Evolutionary conservation across 2,329 filamentous ascomycete species (phyloP).

Genomic region (Botrytis pseudocinerea): DNA sequence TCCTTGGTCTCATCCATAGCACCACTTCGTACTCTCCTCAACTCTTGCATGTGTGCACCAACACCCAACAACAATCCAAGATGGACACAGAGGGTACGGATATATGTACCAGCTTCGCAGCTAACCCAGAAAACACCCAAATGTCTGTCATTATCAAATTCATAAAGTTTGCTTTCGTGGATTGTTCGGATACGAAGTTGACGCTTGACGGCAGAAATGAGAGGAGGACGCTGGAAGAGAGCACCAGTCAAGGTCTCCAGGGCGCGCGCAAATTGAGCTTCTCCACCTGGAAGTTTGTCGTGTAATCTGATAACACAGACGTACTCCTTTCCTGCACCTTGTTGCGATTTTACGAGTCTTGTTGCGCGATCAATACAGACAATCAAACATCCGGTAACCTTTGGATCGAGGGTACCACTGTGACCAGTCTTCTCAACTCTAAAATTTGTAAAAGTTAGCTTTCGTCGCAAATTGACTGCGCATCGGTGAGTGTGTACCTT

Average conservation of each 20-base stretch:
- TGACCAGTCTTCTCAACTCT: conserved; percentile 96
- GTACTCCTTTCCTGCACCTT: conserved; percentile 99
- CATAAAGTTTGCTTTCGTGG: conserved; percentile 92
- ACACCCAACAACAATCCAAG: conserved; percentile 75
- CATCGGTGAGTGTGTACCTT: conserved; percentile 54
- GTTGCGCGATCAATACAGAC: conserved; percentile 96
- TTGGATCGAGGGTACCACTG: conserved; percentile 96
- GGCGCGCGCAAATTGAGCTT: conserved; percentile 88
- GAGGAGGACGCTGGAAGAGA: conserved; percentile 91
- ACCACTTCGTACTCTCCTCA: conserved; percentile 88
- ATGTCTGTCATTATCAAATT: conserved; percentile 98
- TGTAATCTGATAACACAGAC: conserved; percentile 94
- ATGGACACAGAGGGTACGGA: conserved; percentile 96
- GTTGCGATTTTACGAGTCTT: conserved; percentile 96
- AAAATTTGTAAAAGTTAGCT: conserved; percentile 27
- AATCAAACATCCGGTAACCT: conserved; percentile 94
- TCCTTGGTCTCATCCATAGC: conserved; percentile 90
- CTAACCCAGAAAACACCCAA: conserved; percentile 99
- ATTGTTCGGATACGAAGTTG: conserved; percentile 98
- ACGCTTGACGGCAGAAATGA: conserved; percentile 98
- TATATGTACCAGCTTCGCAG: conserved; percentile 98
- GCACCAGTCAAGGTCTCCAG: conserved; percentile 96
- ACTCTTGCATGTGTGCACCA: conserved; percentile 97
- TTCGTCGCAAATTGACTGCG: not conserved
- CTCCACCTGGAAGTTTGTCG: conserved; percentile 90